Evolutionary conservation across 306 rosid genomes (phyloP).

Genomic region (Glycine soja): DNA sequence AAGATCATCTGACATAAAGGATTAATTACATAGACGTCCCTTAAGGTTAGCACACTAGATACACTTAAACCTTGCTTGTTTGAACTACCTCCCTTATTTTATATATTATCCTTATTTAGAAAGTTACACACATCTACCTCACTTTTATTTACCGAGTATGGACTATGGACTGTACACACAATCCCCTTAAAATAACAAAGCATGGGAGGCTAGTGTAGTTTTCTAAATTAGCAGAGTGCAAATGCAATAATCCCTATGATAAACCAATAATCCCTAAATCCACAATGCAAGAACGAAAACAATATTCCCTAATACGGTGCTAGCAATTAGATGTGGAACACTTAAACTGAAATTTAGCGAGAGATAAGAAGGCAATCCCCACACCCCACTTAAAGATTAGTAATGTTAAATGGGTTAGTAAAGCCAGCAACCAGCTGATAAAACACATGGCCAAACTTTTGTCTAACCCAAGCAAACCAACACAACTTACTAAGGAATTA

Average conservation of each 20-base stretch:
- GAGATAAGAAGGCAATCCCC: slow-evolving; percentile 7
- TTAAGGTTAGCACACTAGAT: background rate
- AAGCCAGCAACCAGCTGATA: slow-evolving; percentile 14
- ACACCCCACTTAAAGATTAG: background rate
- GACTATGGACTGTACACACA: background rate
- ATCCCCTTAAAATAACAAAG: background rate
- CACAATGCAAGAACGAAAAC: background rate
- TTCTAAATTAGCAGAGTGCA: background rate
- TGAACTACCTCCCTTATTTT: background rate
- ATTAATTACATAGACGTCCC: background rate
- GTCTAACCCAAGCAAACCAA: background rate
- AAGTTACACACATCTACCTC: background rate
- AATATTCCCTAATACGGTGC: background rate
- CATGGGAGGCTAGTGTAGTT: background rate
- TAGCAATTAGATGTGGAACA: slow-evolving; percentile 14
- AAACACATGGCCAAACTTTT: slow-evolving; percentile 6
- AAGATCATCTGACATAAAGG: background rate
- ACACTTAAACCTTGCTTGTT: background rate
- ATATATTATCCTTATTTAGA: too few relatives aligned
- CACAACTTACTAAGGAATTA: too few relatives aligned
- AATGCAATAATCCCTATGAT: background rate
- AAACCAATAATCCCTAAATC: background rate
- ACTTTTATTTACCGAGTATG: background rate
- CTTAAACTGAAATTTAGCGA: background rate
- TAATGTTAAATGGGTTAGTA: background rate